Conservation (phyloP, 495 filamentous ascomycete genomes). For the Pseudevernia furfuracea region DNA sequence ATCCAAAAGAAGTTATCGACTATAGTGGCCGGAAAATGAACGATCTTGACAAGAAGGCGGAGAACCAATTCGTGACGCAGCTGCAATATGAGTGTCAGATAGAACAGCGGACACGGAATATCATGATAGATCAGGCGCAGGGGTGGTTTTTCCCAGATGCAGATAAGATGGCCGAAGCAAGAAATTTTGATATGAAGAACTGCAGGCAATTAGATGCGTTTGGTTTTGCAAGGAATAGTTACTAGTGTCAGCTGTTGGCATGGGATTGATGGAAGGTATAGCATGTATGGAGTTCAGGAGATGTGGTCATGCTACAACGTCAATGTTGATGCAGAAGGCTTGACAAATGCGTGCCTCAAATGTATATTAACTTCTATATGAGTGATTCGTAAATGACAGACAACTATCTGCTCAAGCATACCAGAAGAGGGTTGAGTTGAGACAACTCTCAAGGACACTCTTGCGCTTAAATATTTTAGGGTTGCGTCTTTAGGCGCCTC, state of each 20-base stretch:
- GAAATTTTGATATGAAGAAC: conserved; percentile 51
- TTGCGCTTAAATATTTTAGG: neutral
- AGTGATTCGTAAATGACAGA: too few species aligned
- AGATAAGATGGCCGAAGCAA: conserved; percentile 63
- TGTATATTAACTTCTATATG: neutral
- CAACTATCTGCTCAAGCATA: neutral
- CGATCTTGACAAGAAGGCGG: conserved; percentile 68
- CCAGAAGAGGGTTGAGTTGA: too few species aligned
- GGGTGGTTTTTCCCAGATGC: conserved; percentile 82
- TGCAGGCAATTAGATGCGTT: conserved; percentile 47
- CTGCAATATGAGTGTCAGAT: conserved; percentile 63
- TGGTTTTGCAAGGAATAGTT: conserved; percentile 21
- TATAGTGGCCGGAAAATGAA: conserved; percentile 57
- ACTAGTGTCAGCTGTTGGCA: conserved; percentile 11
- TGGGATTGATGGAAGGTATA: conserved; percentile 12
- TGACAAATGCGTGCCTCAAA: neutral
- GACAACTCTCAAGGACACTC: neutral
- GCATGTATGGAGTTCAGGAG: conserved; percentile 16
- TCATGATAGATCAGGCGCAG: conserved; percentile 68
- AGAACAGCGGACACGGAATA: conserved; percentile 54
- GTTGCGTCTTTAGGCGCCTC: neutral
- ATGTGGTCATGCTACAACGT: neutral
- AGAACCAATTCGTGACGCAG: conserved; percentile 58
- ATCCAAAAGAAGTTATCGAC: conserved; percentile 66
- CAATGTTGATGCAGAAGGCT: neutral